A percentile compares a stretch with the other conserved stretches of the same genome.
Conservation (phyloP, 768 basidiomycete genomes). For the Asterophora parasitica region DNA sequence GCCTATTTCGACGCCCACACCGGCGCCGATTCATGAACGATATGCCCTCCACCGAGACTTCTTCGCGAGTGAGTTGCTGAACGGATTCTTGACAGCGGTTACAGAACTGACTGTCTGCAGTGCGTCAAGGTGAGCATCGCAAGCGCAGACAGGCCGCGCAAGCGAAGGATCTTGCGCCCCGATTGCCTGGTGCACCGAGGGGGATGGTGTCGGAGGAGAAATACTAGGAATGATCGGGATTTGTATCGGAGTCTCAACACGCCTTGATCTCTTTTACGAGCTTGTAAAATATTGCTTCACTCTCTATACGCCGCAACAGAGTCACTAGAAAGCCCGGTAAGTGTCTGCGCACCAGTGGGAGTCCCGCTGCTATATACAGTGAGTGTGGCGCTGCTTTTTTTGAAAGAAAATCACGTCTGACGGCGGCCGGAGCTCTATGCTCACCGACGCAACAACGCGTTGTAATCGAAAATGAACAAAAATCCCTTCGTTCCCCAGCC, state of each 20-base stretch:
- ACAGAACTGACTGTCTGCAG: conserved; percentile 22
- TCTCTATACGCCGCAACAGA: neutral
- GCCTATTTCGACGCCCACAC: conserved; percentile 24
- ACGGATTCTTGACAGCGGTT: neutral
- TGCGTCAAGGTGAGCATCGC: conserved; percentile 74
- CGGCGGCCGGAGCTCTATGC: conserved; percentile 11
- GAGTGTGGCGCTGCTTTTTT: conserved; percentile 3
- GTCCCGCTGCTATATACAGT: conserved; percentile 8
- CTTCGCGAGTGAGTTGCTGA: conserved; percentile 47
- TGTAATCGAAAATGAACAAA: conserved; percentile 61
- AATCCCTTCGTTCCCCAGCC: conserved; percentile 76
- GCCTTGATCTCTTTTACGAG: neutral
- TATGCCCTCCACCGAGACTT: conserved; percentile 81
- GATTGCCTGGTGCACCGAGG: conserved; percentile 60
- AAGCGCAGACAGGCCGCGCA: conserved; percentile 62
- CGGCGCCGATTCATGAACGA: conserved; percentile 56
- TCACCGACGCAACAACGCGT: conserved; percentile 14
- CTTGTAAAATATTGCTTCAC: conserved; percentile 4
- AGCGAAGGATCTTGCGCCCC: conserved; percentile 65
- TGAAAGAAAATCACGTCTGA: neutral
- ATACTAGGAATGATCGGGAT: conserved; percentile 10
- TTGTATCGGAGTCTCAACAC: conserved; percentile 13
- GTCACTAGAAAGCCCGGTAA: conserved; percentile 2
- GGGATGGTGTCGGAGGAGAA: conserved; percentile 20
- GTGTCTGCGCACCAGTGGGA: conserved; percentile 2